Base-by-base conservation (phyloP, 768 basidiomycete species). In the Collybia sordida region DNA sequence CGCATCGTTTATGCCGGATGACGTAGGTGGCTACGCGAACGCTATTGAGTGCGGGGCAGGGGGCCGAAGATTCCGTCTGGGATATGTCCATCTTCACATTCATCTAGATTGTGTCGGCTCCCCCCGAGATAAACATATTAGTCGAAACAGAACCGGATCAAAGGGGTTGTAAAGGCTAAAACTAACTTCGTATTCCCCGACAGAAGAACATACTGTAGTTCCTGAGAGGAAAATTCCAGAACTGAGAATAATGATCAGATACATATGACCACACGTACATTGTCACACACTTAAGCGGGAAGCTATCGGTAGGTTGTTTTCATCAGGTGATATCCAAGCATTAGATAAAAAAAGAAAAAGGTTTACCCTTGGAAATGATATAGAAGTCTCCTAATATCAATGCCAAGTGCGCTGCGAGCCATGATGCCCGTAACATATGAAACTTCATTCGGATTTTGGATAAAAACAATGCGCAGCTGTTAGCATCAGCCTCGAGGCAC, bases 141-240 rank as follows among this genome's bases (percentile, higher is more conserved):
- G 46, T 27, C 11, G 1, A 51, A 25, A 39, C 15, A n/a, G n/a
- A n/a, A n/a, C n/a, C n/a, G 24, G 3, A 18, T 25, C 24, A 31
- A 18, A 38, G 4, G 17, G 31, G 18, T 8, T 28, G 31, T 6
- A 12, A 5, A 21, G 17, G 2, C 36, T 7, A 23, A 42, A n/a
- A 40, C 17, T 18, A 45, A 67, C 71, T 59, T 76, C 72, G 64
- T 81, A 81, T 36, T 76, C 73, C 51, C 81, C 71, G 0, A 59
- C 60, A 73, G 60, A 71, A 82, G 62, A 81, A 81, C 14, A 80
- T 79, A 4, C 79, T 80, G 39, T 74, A 71, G n/a, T n/a, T n/a
- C 5, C 70, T 59, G 3, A 81, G 27, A 8, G 17, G 12, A 21
- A 21, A 19, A 48, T 4, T 41, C 14, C 12, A n/a, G 3, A 27